Base-by-base conservation (phyloP, 257 asterid genomes). In the Rauvolfia tetraphylla region DNA sequence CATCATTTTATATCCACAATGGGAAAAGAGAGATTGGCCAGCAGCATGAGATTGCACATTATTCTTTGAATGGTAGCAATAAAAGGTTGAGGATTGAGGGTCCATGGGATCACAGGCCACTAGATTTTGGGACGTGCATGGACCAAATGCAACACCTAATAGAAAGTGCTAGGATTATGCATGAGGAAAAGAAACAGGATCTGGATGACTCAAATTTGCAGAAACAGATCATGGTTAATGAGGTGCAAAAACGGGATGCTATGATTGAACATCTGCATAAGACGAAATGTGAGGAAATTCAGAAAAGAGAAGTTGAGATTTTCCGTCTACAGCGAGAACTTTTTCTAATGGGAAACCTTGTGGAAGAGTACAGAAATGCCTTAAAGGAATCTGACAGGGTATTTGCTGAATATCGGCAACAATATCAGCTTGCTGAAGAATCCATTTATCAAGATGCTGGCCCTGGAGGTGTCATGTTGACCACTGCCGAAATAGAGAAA, bases 381-480 rank as follows among this genome's bases (percentile, higher is more conserved):
- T 75, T 92, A 38, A 95, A 90, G 88, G 89, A 84, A n/a, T 84
- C 88, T 22, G 86, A 80, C 51, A 90, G 82, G 85, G 80, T 84
- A 7, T 91, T 95, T 86, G 83, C 83, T 22, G 98, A 93, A 14
- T 93, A 93, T 63, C 86, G 87, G 83, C 84, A 84, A 77, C 79
- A 72, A 54, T 85, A 70, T 75, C 84, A 79, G 84, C 90, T 91
- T 81, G 77, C 83, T 46, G 99, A 95, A 80, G 97, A 91, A 72
- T 81, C 96, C 1, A 80, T 87, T 0, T 95, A 95, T 84, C 87
- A 78, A 81, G 96, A 90, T 79, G 89, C 83, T 42, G 98, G 96
- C 63, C 83, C 83, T 4, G 94, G 96, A 68, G 99, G 99, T 53
- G 86, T 89, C 25, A 87, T 92, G 89, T 66, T 93, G 89, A 88